These are phyloP conservation scores for Kazachstania taianensis DNA, from an alignment of 805 yeast species.

Conservation along the genomic window DNA sequence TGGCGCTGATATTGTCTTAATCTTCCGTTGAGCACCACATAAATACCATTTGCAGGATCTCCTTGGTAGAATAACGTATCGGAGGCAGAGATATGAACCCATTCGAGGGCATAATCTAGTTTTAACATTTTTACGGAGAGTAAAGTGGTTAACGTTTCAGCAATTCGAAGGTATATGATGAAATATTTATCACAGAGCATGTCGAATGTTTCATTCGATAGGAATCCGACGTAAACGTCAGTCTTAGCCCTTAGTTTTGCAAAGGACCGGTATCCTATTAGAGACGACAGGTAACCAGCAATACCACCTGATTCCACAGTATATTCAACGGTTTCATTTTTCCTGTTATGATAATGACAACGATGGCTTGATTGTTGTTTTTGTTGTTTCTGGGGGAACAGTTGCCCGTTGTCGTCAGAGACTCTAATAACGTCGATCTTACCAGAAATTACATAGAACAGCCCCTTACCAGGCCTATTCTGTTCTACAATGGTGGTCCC, in stretches of 20 bases:
- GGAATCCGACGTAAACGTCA: conserved; percentile 58
- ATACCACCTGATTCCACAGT: conserved; percentile 67
- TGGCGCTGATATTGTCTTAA: conserved; percentile 46
- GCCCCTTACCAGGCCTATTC: conserved; percentile 58
- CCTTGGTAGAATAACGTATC: conserved; percentile 70
- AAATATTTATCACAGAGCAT: conserved; percentile 66
- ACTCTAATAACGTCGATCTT: conserved; percentile 44
- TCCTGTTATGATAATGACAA: too few species aligned
- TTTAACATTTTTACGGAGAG: conserved; percentile 58
- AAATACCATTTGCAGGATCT: conserved; percentile 82
- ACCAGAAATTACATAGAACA: conserved; percentile 77
- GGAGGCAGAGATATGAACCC: conserved; percentile 90
- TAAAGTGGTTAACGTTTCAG: conserved; percentile 58
- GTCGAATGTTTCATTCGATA: conserved; percentile 55
- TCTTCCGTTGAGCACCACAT: conserved; percentile 81
- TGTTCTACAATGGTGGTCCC: conserved; percentile 53
- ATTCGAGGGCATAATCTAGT: conserved; percentile 86
- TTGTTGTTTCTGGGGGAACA: neutral
- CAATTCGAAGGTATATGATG: conserved; percentile 64
- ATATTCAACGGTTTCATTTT: conserved; percentile 24
- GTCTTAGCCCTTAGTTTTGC: conserved; percentile 56
- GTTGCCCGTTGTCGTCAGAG: neutral
- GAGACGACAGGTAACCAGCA: conserved; percentile 77
- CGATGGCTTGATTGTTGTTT: neutral
- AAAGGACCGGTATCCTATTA: conserved; percentile 71